Evolutionary conservation across 192 early-diverging fungal genomes (phyloP).

Genomic region (Coemansia sp.): DNA sequence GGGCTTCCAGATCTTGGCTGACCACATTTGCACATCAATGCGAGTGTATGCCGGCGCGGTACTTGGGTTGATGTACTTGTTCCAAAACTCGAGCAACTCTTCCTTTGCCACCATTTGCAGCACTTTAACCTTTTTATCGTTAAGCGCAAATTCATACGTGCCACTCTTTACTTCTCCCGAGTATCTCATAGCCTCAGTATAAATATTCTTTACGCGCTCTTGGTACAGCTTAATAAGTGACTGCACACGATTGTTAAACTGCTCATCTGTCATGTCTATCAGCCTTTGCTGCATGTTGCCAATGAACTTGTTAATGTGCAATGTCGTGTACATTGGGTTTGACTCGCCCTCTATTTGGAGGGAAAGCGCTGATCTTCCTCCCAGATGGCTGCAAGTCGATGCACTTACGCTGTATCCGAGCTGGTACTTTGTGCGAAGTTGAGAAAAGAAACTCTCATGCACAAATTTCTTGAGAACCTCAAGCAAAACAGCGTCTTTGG

Average conservation of each 20-base stretch:
- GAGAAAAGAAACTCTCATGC: slow-evolving; percentile 83
- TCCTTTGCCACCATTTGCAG: slow-evolving; percentile 18
- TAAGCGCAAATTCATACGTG: slow-evolving; percentile 76
- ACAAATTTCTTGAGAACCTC: slow-evolving; percentile 73
- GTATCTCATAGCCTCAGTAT: slow-evolving; percentile 61
- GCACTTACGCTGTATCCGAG: slow-evolving; percentile 61
- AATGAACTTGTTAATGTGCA: slow-evolving; percentile 80
- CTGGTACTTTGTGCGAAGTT: slow-evolving; percentile 87
- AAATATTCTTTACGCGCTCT: slow-evolving; percentile 72
- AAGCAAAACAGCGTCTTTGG: slow-evolving; percentile 20
- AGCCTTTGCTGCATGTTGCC: slow-evolving; percentile 41
- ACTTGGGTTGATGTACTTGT: slow-evolving; percentile 31
- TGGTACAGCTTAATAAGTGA: slow-evolving; percentile 61
- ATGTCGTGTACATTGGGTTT: slow-evolving; percentile 77
- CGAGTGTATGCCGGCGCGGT: slow-evolving; percentile 31
- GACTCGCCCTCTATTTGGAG: slow-evolving; percentile 67
- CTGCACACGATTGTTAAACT: slow-evolving; percentile 63
- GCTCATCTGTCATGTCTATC: slow-evolving; percentile 22
- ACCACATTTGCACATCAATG: slow-evolving; percentile 25
- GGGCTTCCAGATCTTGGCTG: slow-evolving; percentile 11
- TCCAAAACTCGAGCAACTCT: slow-evolving; percentile 31
- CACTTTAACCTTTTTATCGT: not conserved
- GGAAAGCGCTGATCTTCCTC: not conserved
- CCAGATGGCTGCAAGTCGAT: not conserved
- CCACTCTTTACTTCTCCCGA: slow-evolving; percentile 65